A percentile compares a stretch with the other conserved stretches of the same genome.
phyloP scores from a whole-genome alignment of 352 stramenopile genomes.

The Elongisporangium anandrum region DNA sequence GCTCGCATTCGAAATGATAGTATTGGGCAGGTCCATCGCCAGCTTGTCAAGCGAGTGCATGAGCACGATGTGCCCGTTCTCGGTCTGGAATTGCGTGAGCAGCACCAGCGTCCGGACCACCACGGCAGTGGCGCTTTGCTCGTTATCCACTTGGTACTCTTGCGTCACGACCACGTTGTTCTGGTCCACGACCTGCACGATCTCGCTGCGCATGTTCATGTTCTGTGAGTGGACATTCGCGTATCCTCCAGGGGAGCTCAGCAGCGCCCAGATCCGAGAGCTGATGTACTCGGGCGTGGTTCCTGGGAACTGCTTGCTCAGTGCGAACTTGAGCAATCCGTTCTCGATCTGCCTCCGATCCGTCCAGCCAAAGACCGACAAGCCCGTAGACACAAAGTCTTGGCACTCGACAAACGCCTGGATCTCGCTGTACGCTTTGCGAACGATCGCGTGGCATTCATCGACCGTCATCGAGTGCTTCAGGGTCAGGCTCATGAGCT shows the following conservation, averaged over 20 bases:
- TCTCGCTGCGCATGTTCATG: conserved; percentile 20
- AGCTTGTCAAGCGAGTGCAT: no score
- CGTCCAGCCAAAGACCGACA: conserved; percentile 46
- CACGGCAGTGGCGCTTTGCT: conserved; percentile 21
- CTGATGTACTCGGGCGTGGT: conserved; percentile 11
- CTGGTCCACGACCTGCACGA: conserved; percentile 30
- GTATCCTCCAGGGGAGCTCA: neutral
- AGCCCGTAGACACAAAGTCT: conserved; percentile 32
- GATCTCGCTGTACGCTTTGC: conserved; percentile 35
- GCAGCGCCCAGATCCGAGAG: conserved; percentile 13
- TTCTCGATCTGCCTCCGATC: conserved; percentile 33
- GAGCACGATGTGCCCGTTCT: conserved; percentile 25
- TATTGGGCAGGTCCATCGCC: no score
- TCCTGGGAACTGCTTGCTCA: conserved; percentile 43
- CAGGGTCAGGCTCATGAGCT: no score
- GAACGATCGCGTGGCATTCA: conserved; percentile 38
- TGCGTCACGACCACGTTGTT: conserved; percentile 17
- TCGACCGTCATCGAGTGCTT: conserved; percentile 13
- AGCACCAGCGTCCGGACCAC: conserved; percentile 39
- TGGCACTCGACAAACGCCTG: conserved; percentile 37
- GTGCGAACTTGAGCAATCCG: conserved; percentile 47
- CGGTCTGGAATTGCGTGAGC: conserved; percentile 41
- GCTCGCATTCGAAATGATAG: neutral
- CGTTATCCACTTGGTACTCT: conserved; percentile 25
- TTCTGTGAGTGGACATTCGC: conserved; percentile 34